A percentile compares a stretch with the other conserved stretches of the same genome.
These are phyloP conservation scores for Yamadazyma taylorii DNA, from an alignment of 1,139 yeast species.

Conservation along the genomic window DNA sequence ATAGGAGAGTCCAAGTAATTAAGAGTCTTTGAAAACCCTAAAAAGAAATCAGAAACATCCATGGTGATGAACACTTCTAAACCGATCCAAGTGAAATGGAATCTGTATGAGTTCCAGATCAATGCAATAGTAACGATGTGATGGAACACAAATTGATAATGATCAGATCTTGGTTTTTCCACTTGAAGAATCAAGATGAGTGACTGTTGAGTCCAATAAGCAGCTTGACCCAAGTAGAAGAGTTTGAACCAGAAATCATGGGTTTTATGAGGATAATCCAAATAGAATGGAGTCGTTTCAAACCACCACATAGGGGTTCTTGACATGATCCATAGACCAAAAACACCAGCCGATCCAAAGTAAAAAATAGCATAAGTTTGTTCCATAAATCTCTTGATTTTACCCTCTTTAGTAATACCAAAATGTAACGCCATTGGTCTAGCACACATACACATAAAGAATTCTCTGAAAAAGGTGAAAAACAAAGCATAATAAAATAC, in stretches of 20 bases:
- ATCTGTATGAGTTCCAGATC: slow-evolving; percentile 84
- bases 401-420: slow-evolving; percentile 59
- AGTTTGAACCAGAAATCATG: slow-evolving; percentile 72
- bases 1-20: slow-evolving; percentile 74
- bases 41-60: slow-evolving; percentile 92
- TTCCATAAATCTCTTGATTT: slow-evolving; percentile 82
- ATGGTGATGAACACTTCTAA: slow-evolving; percentile 86
- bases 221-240: slow-evolving; percentile 89
- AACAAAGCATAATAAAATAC: slow-evolving; percentile 79
- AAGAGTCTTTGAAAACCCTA: slow-evolving; percentile 81
- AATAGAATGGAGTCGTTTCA: slow-evolving; percentile 78
- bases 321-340: slow-evolving; percentile 88
- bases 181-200: slow-evolving; percentile 77
- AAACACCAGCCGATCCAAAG: slow-evolving; percentile 78
- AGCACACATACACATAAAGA: slow-evolving; percentile 78
- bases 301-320: slow-evolving; percentile 85
- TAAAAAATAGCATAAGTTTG: slow-evolving; percentile 85
- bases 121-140: slow-evolving; percentile 89
- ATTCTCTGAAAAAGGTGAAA: slow-evolving; percentile 89
- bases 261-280: slow-evolving; percentile 77
- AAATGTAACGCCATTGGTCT: slow-evolving; percentile 62
- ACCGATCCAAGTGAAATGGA: slow-evolving; percentile 97
- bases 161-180: slow-evolving; percentile 95
- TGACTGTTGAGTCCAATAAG: slow-evolving; percentile 97
- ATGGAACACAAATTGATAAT: slow-evolving; percentile 85